Evolutionary conservation across 2,329 filamentous ascomycete species (phyloP), one percentile per base, ranked within the genome.

Genomic region (Rosellinia necatrix): DNA sequence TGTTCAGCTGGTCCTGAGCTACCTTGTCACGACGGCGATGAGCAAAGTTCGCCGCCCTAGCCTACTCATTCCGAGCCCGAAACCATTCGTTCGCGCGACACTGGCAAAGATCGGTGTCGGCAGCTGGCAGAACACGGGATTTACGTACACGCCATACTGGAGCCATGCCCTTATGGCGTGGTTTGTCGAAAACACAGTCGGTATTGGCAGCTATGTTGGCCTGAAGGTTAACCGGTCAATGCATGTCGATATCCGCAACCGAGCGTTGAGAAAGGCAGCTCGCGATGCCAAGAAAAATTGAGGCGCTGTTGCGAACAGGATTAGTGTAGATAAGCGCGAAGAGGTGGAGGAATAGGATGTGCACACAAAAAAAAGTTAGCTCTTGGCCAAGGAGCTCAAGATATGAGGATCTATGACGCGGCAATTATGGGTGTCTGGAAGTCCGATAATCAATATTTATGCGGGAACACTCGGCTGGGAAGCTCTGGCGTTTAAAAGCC

Each of bases 21-120:
- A 99, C 74, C 85, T 99, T 43, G 90, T 99, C 68, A 96, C 92
- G 4, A 93, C 91, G 1, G 91, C 93, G 69, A 99, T 99, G 94
- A 93, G 89, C 76, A 99, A 99, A 82, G 86, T 99, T 66, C 88
- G 91, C 67, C 88, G 87, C 53, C 79, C 91, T 0, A 93, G 84
- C 61, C 75, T 87, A 41, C 78, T 92, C 54, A 89, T 97, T 41
- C 94, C 94, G 8, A 91, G 82, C 56, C 89, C 93, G 12, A 88
- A 87, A 72, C 78, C 81, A 50, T 97, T 97, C 72, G 94, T 99
- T 53, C 84, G 83, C 66, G 79, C 90, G 6, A 85, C 89, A 0
- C 78, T 99, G 56, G 77, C 82, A 61, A 96, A 94, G 80, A 82
- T 99, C 67, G 93, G 93, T 43, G 84, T 83, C 53, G 90, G 91